phyloP scores from a whole-genome alignment of 1,139 yeast species.

The Diutina siamensis region DNA sequence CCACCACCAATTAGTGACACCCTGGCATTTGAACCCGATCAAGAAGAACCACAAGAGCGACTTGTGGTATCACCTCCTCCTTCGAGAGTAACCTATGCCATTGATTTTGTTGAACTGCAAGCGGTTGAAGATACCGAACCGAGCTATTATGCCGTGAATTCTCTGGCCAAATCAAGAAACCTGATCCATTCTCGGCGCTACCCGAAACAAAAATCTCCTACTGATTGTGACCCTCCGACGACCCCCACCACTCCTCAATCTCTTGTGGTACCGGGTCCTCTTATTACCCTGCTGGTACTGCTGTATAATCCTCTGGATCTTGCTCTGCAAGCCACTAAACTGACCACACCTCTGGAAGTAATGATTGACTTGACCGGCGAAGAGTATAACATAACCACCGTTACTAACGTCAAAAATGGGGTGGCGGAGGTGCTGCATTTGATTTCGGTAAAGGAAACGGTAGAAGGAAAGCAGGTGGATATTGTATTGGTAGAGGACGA shows the following conservation, averaged over 20 bases:
- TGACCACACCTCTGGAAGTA: constrained; percentile 5
- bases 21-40: not conserved
- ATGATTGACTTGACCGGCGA: not conserved
- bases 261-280: not conserved
- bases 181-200: constrained; percentile 1
- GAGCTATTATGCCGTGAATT: not conserved
- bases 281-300: constrained; percentile 3
- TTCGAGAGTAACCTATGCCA: not conserved
- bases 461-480: not conserved
- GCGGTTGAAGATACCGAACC: not conserved
- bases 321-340: not conserved
- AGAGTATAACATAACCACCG: not conserved
- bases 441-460: not conserved
- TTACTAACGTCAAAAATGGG: not conserved
- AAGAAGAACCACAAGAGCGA: not conserved
- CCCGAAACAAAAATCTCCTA: not conserved
- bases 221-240: not conserved
- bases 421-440: not conserved
- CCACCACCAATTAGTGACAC: not conserved
- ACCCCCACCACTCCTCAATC: not conserved
- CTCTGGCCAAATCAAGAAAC: not conserved
- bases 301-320: not conserved
- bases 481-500: constrained; percentile 3
- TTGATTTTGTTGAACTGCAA: not conserved
- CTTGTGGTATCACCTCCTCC: not conserved